Evolutionary conservation across 176 grass and related monocot genomes (phyloP), one percentile per base, ranked within the genome.

Genomic region (Alopecurus myosuroides): DNA sequence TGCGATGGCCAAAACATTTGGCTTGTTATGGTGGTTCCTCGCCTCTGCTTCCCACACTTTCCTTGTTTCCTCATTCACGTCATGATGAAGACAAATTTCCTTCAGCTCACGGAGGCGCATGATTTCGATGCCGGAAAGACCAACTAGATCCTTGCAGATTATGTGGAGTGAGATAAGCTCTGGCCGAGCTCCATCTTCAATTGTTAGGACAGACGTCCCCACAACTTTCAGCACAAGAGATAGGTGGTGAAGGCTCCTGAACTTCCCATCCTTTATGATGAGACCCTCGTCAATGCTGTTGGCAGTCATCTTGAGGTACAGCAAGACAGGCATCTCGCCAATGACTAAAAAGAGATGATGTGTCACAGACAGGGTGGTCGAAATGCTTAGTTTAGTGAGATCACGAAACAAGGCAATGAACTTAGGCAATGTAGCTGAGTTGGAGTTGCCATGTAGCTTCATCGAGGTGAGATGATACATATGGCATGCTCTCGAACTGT

Each of bases 401-500:
- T 33, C 33, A 12, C 40, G 61, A 28, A 76, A 13, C 0, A 40
- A 20, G 58, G 60, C 17, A 1, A 85, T 1, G 5, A 84, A 76
- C 3, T 28, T 42, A 9, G 4, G 41, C 5, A 33, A 48, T n/a
- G 22, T 20, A 0, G 22, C 61, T 41, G n/a, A 1, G 55, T 25
- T 57, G n/a, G 51, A 7, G 45, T 85, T 13, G 11, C 34, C 73
- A 0, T 85, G 30, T 17, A 85, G 60, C 40, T 85, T 85, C 33
- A 77, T 31, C 6, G 83, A 85, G 73, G 23, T 85, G 10, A 85
- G 84, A 22, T 86, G 57, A 42, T 55, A 30, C 3, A 11, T 1
- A 19, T 49, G 26, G 3, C 9, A 4, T 17, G 3, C 44, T 1
- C 7, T n/a, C 12, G 5, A 42, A 7, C 36, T 71, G 68, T 71